Conservation (phyloP, 2,329 filamentous ascomycete genomes). For the Chrysoporthe deuterocubensis region DNA sequence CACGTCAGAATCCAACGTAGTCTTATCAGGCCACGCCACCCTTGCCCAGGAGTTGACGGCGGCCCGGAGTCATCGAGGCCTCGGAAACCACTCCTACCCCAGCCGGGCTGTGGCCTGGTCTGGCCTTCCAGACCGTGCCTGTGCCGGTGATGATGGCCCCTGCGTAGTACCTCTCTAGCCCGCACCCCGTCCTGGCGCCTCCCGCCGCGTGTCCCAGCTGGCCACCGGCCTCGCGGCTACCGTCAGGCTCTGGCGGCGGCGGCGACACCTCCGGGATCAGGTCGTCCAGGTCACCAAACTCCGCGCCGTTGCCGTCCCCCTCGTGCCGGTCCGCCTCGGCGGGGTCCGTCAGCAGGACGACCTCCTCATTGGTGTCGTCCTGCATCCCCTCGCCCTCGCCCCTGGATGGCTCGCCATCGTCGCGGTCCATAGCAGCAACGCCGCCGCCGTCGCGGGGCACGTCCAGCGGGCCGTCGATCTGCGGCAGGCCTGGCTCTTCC, state of each 20-base stretch:
- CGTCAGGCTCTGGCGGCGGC: not conserved
- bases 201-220: not conserved
- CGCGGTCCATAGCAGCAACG: not conserved
- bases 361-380: constrained; percentile 14
- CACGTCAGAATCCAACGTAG: not conserved
- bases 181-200: not conserved
- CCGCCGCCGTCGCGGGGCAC: not conserved
- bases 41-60: not conserved
- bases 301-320: not conserved
- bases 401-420: not conserved
- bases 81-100: not conserved
- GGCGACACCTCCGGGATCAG: not conserved
- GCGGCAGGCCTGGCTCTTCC: not conserved
- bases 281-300: not conserved
- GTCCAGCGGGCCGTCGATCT: not conserved
- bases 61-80: not conserved
- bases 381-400: not conserved
- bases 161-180: not conserved
- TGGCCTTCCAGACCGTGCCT: constrained; percentile 5
- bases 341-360: not conserved
- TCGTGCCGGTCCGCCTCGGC: not conserved
- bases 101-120: no score
- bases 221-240: not conserved
- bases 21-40: not conserved
- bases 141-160: not conserved